Evolutionary conservation across 2,329 filamentous ascomycete species (phyloP).

Genomic region (Venturia pyrina): DNA sequence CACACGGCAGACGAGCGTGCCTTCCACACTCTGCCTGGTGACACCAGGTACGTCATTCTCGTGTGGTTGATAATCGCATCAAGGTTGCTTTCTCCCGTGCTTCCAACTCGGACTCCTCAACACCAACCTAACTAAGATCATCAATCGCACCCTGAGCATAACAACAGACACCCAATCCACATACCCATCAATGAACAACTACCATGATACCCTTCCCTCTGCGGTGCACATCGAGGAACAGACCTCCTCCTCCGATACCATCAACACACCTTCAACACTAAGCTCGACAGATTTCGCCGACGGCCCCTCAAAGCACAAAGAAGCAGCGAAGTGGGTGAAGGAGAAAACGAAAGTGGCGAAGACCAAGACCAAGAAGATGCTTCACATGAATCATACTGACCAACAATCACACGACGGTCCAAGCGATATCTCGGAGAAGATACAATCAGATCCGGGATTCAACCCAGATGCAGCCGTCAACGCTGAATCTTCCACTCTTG

Average conservation of each 20-base stretch:
- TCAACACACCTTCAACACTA: not conserved
- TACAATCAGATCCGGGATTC: conserved; percentile 25
- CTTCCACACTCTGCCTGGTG: not conserved
- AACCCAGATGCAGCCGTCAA: conserved; percentile 18
- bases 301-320: not conserved
- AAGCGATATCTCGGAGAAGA: not conserved
- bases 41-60: not conserved
- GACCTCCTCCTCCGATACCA: not conserved
- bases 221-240: not conserved
- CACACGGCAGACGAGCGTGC: too few species aligned
- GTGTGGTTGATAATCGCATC: not conserved
- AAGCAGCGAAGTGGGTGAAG: conserved; percentile 4
- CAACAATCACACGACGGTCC: conserved; percentile 6
- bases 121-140: not conserved
- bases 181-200: not conserved
- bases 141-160: not conserved
- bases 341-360: conserved; percentile 9
- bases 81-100: not conserved
- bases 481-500: not conserved
- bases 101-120: not conserved
- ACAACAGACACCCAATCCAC: not conserved
- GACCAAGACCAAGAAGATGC: conserved; percentile 10
- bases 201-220: not conserved
- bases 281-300: not conserved
- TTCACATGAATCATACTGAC: conserved; percentile 12